Evolutionary conservation across 169 alveolate species (phyloP), one percentile per base, ranked within the genome.

Genomic region (Eimeria praecox): DNA sequence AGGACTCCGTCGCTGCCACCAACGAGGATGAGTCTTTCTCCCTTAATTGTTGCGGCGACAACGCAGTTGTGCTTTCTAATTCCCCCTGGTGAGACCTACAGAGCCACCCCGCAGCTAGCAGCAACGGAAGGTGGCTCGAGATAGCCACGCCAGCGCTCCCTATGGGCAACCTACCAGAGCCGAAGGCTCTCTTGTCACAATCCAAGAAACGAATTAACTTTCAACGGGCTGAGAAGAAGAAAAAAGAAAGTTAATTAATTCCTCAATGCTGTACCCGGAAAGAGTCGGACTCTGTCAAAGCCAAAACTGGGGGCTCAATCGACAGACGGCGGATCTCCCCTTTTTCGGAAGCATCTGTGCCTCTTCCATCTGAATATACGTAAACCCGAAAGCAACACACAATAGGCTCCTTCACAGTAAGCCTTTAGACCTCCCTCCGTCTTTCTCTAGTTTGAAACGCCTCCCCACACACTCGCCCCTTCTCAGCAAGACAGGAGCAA

Each of bases 81-180:
- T 22, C 89, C 89, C 89, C 89, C 89, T 14, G 89, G 89, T 16
- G 89, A 78, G 35, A 78, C 89, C 89, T 78, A 35, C 5, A 14
- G 24, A 18, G 10, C 12, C 40, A n/a, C 85, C 5, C 52, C 24
- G 83, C 75, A 64, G 35, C n/a, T 0, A n/a, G 30, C 85, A 24
- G 85, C 49, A 73, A 30, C 30, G 22, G 75, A 64, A 64, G 35
- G n/a, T n/a, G n/a, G n/a, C n/a, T n/a, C n/a, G n/a, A n/a, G n/a
- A n/a, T n/a, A n/a, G n/a, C n/a, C n/a, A n/a, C n/a, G n/a, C n/a
- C n/a, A n/a, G n/a, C n/a, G n/a, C n/a, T n/a, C n/a, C n/a, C n/a
- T n/a, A n/a, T n/a, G n/a, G n/a, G n/a, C n/a, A n/a, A n/a, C n/a
- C n/a, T n/a, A n/a, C n/a, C n/a, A n/a, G n/a, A n/a, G n/a, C n/a